Evolutionary conservation across 1,284 basidiomycete species (phyloP), one percentile per base, ranked within the genome.

Genomic region (Rhodotorula sp.): DNA sequence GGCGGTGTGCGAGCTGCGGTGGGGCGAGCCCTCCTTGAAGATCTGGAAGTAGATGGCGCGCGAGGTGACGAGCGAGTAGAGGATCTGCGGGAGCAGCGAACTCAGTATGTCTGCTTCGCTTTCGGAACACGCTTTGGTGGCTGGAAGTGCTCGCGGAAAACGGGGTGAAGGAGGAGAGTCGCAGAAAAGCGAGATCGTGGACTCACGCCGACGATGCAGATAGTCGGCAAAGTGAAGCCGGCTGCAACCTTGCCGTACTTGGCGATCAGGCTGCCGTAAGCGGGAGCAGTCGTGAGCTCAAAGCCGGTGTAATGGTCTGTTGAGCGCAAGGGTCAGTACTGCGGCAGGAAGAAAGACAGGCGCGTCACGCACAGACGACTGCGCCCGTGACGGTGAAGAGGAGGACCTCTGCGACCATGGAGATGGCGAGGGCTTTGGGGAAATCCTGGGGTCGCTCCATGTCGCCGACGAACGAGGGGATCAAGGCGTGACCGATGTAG

Each of bases 391-490:
- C 78, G 6, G 84, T 84, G 81, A 88, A 89, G 11, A 87, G 81
- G 37, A 86, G 76, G 64, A 88, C 80, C 77, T 88, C 86, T 44
- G 84, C 81, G 24, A 83, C 81, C 61, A 83, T 84, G 10, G 83
- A 79, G 8, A 82, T 78, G 52, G 81, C 79, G 18, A 81, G 77
- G 4, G 81, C 79, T 66, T 78, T 76, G 6, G 69, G 70, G 80
- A 89, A 89, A 68, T 89, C 87, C 67, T 83, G 83, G 0, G 86
- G 86, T 34, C 85, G 80, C 74, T 82, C 81, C 85, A 87, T 86
- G 76, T 86, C 85, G 57, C 53, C 81, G 78, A 70, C 80, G 74
- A 82, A 83, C 0, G 80, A 81, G 0, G 82, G 82, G 74, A 83
- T 82, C 58, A 84, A 77, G 50, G 84, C 84, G 74, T 89, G 87